These are phyloP conservation scores for Termitomyces sp. DNA, from an alignment of 768 basidiomycete species.

Conservation along the genomic window DNA sequence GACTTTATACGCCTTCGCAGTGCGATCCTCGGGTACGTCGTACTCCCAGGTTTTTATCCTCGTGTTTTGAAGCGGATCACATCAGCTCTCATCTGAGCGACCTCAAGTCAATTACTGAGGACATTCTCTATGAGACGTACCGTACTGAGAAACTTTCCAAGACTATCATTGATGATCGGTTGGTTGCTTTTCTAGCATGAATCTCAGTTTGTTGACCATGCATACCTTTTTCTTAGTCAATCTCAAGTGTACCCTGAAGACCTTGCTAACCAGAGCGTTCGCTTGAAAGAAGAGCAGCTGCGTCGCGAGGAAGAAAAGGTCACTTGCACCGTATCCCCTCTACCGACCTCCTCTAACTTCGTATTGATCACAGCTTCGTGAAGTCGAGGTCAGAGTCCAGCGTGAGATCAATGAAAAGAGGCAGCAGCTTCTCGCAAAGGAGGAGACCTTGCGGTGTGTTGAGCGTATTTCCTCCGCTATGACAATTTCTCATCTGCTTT, in stretches of 20 bases:
- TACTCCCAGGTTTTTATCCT: conserved; percentile 17
- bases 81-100: conserved; percentile 76
- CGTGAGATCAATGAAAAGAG: conserved; percentile 85
- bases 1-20: conserved; percentile 77
- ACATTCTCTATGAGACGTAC: conserved; percentile 83
- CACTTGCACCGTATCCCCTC: neutral
- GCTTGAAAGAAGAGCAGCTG: conserved; percentile 88
- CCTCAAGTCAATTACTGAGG: conserved; percentile 79
- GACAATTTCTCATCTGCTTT: neutral
- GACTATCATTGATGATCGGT: conserved; percentile 57
- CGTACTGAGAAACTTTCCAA: conserved; percentile 86
- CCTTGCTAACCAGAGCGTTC: conserved; percentile 78
- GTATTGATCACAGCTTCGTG: conserved; percentile 51
- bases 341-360: neutral
- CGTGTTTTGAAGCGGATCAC: conserved; percentile 6
- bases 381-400: conserved; percentile 82
- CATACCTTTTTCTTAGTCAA: conserved; percentile 31
- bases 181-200: conserved; percentile 4
- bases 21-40: conserved; percentile 60
- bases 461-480: neutral
- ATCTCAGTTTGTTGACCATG: neutral
- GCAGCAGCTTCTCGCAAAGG: conserved; percentile 82
- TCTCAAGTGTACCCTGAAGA: conserved; percentile 82
- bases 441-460: conserved; percentile 67
- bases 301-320: conserved; percentile 85